Percentiles rank a stretch among this genome's conserved stretches.
phyloP scores from a whole-genome alignment of 768 basidiomycete species.

The Lactarius trivialis region DNA sequence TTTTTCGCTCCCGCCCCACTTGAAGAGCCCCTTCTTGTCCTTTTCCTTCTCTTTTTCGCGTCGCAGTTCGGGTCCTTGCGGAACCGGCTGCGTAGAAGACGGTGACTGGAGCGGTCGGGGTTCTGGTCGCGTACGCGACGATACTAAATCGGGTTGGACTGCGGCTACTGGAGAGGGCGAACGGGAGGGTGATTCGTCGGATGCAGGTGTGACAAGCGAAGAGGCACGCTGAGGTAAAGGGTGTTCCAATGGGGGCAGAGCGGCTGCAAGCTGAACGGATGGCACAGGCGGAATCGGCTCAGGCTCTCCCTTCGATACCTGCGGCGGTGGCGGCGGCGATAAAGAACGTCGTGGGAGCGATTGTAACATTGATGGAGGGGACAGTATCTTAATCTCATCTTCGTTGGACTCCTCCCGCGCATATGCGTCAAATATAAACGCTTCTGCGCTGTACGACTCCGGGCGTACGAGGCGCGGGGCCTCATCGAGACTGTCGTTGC shows the following conservation, averaged over 20 bases:
- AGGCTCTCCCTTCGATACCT: not conserved
- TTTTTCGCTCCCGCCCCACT: slow-evolving; percentile 40
- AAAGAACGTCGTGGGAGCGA: slow-evolving; percentile 17
- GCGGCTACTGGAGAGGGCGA: slow-evolving; percentile 48
- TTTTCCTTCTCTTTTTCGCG: slow-evolving; percentile 66
- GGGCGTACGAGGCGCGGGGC: slow-evolving; percentile 35
- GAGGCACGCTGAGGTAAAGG: slow-evolving; percentile 18
- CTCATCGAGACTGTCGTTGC: slow-evolving; percentile 41
- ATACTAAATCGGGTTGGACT: not conserved
- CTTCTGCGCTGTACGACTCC: slow-evolving; percentile 76
- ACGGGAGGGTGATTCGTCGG: slow-evolving; percentile 37
- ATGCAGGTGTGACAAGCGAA: slow-evolving; percentile 38
- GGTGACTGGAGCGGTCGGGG: slow-evolving; percentile 16
- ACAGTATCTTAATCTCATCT: not conserved
- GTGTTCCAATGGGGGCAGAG: slow-evolving; percentile 14
- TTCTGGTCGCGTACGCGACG: slow-evolving; percentile 6
- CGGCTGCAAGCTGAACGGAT: not conserved
- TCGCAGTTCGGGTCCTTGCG: slow-evolving; percentile 73
- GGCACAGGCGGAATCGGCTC: slow-evolving; percentile 3
- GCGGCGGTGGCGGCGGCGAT: slow-evolving; percentile 10
- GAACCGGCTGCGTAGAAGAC: slow-evolving; percentile 18
- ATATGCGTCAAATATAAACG: slow-evolving; percentile 82
- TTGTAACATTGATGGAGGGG: slow-evolving; percentile 5
- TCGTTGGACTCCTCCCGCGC: slow-evolving; percentile 49
- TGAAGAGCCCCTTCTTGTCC: slow-evolving; percentile 45